Evolutionary conservation across 495 filamentous ascomycete genomes (phyloP), one percentile per base, ranked within the genome.

Genomic region (Chaetomium cochliodes): DNA sequence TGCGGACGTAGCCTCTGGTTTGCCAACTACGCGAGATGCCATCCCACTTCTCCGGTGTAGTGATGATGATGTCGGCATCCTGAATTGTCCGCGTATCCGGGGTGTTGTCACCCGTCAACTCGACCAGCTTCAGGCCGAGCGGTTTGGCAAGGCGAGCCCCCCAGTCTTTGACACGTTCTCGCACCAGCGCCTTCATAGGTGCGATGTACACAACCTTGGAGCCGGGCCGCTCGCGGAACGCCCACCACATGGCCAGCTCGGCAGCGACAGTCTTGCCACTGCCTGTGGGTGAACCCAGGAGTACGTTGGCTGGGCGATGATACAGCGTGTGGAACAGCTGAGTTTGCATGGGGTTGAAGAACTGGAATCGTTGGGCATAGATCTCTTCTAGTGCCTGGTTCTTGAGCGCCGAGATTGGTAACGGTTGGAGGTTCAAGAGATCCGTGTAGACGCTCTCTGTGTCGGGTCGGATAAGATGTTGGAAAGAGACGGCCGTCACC

Each of bases 241-340:
- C 92, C 93, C 92, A 97, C 94, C 94, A 99, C 96, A 99, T 98
- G n/a, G 96, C 96, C 58, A 99, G 73, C 72, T 99, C 94, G 37
- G 89, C 90, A 16, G 94, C 94, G 37, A 99, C 87, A 2, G 94
- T 99, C 79, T 99, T 99, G 62, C 94, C 94, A 80, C 90, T 94
- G 56, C 94, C 94, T 7, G 94, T 99, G 7, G 94, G 94, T 16
- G 94, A 97, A n/a, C 94, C 94, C 8, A 99, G 85, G 5, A 99
- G 80, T 9, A 98, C 93, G 70, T 99, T 99, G 44, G 89, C 87
- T 33, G 88, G 74, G 0, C 93, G 94, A 73, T 98, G 91, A 60
- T 98, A 98, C 15, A 98, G 84, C 50, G 90, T 89, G 70, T 98
- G 96, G 74, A 99, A 99, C 41, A 98, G 88, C 73, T 99, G 94